Evolutionary conservation across 495 filamentous ascomycete species (phyloP).

Genomic region (Penicillium cinerascens): DNA sequence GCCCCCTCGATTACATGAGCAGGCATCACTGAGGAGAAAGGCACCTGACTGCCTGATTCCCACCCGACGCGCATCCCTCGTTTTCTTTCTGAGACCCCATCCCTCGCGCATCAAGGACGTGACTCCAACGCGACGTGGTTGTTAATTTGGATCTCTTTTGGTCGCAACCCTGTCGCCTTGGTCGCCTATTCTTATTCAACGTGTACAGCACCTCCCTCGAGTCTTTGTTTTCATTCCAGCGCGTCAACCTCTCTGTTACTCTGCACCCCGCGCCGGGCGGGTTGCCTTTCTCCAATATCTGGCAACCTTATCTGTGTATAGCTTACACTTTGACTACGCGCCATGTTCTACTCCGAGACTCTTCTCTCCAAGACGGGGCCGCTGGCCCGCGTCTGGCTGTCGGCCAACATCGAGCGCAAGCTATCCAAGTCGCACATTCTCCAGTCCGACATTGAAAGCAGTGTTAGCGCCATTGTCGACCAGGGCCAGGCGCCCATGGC

Average conservation of each 20-base stretch:
- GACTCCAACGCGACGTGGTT: constrained; percentile 11
- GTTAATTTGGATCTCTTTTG: constrained; percentile 2
- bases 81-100: constrained; percentile 25
- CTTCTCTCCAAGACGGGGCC: constrained; percentile 95
- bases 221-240: constrained; percentile 39
- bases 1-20: constrained; percentile 27
- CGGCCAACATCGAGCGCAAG: constrained; percentile 95
- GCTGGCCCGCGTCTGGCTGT: constrained; percentile 95
- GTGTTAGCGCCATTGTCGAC: constrained; percentile 89
- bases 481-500: constrained; percentile 95
- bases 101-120: constrained; percentile 21
- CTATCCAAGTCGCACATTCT: constrained; percentile 92
- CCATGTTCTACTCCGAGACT: constrained; percentile 98
- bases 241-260: constrained; percentile 37
- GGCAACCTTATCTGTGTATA: constrained; percentile 8
- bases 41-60: constrained; percentile 19
- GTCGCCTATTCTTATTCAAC: background rate
- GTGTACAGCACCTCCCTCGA: constrained; percentile 5
- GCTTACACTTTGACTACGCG: constrained; percentile 22
- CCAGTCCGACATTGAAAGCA: constrained; percentile 87
- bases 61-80: constrained; percentile 25
- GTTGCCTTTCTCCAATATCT: constrained; percentile 19
- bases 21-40: constrained; percentile 10
- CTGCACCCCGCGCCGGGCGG: constrained; percentile 42
- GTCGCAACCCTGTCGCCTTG: background rate